Evolutionary conservation across 129 eudicot genomes (phyloP), one percentile per base, ranked within the genome.

Genomic region (Pittosporum tobira): DNA sequence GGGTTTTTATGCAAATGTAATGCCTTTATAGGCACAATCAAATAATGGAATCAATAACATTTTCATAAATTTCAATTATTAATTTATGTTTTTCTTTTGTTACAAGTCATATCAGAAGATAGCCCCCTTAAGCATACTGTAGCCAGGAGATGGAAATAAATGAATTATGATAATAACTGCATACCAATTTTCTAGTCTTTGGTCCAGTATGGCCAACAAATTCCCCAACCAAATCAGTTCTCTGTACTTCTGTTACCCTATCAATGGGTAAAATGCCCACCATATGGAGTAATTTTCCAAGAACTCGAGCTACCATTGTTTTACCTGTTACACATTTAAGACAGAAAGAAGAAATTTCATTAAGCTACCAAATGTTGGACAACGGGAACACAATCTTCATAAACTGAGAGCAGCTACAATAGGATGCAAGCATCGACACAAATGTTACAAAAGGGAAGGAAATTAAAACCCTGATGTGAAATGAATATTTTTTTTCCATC

Each of bases 201-300:
- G 91, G 84, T 44, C 87, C 96, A 2, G 94, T 88, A 62, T 88
- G 91, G 26, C 94, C 96, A 58, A 88, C 79, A 69, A 84, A 88
- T 70, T 88, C 91, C 18, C 81, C 96, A 19, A 88, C 94, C 73
- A 88, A 62, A 77, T 88, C 96, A 0, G 94, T 81, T 54, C 88
- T 76, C 56, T 84, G 94, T 40, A 88, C 94, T 77, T 88, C 94
- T 4, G 83, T 88, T 26, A 88, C 87, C 59, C 64, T 81, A 45
- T 88, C 85, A 2, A 83, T 76, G 20, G 91, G 85, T 51, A 88
- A 73, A 68, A 88, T 75, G 18, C 95, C 95, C 46, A 86, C 84
- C 71, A 84, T 76, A 52, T 71, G 68, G 27, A 86, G 87, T 51
- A 86, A 66, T 29, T 79, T 88, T 40, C 96, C 96, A 48, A 88